phyloP scores from a whole-genome alignment of 306 rosid species.

The Cotoneaster glaucophyllus region DNA sequence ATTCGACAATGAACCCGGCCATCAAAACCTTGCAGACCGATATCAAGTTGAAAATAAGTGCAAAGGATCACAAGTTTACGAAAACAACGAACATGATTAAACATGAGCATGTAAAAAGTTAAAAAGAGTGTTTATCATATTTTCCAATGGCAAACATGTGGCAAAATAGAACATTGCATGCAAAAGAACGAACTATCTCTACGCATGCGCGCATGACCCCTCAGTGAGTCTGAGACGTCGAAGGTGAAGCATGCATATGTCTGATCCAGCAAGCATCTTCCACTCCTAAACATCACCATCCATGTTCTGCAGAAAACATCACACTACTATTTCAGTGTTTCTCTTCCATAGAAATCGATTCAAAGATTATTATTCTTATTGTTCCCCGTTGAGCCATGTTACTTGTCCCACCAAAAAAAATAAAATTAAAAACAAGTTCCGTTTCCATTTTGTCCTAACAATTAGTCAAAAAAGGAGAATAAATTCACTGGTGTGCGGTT shows the following conservation, averaged over 20 bases:
- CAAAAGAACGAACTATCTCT: background rate
- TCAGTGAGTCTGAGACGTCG: background rate
- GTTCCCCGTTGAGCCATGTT: constrained; percentile 51
- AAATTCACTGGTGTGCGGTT: constrained; percentile 14
- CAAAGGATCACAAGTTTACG: no score
- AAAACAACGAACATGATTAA: no score
- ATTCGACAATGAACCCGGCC: no score
- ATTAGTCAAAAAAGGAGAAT: constrained; percentile 9
- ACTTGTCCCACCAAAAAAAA: constrained; percentile 37
- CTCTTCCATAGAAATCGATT: constrained; percentile 33
- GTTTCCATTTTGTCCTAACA: constrained; percentile 12
- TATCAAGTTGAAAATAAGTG: no score
- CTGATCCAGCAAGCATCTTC: background rate
- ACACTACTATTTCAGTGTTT: constrained; percentile 5
- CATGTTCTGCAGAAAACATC: constrained; percentile 5
- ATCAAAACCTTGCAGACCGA: no score
- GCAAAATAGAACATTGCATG: background rate
- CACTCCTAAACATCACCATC: constrained; percentile 5
- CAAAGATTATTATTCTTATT: constrained; percentile 50
- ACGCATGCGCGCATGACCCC: background rate
- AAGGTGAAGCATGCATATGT: background rate
- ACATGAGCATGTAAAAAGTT: no score
- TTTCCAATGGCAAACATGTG: background rate
- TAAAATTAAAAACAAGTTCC: background rate
- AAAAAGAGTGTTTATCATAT: no score